Base-by-base conservation (phyloP, 2,329 filamentous ascomycete species). In the Penicillium frequentans region DNA sequence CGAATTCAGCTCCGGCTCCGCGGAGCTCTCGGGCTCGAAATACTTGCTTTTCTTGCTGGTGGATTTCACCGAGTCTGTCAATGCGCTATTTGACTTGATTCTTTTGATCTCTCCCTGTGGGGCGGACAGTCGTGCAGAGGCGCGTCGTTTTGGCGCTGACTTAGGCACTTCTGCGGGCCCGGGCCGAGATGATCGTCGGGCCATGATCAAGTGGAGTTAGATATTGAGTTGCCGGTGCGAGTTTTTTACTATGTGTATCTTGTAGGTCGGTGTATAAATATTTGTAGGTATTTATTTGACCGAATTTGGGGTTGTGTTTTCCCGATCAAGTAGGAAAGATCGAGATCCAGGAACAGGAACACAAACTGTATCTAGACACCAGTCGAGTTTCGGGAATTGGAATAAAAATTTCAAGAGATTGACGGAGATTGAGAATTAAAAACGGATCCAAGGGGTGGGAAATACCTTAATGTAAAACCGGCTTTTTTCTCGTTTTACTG, bases 31-130 rank as follows among this genome's bases (percentile, higher is more conserved):
- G n/a, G 74, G 68, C 49, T 76, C 68, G 57, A 83, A 84, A 64
- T 83, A 82, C 64, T 78, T 80, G 71, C 81, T 83, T 66, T 78
- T 81, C 58, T 74, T 81, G 6, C 77, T 67, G 11, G 79, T 81
- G 13, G 72, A 65, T 57, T 68, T 75, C 16, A 63, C 60, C 26
- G 37, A 19, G 19, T 14, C 39, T 2, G 56, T 23, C 46, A 66
- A 54, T 31, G 58, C 51, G 49, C 52, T 43, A 49, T 67, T 67
- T 47, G 64, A 65, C 60, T 70, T 74, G 61, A 69, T 67, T 60
- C 68, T 70, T 60, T 75, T 75, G 49, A 65, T 57, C 55, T 67
- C 68, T 33, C 61, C 53, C 50, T 66, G 63, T 56, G 61, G 60
- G 54, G 64, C 60, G 62, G 68, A 70, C 48, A 70, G 57, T 49